Evolutionary conservation across 768 basidiomycete species (phyloP).

Genomic region (Sarcodon sp.): DNA sequence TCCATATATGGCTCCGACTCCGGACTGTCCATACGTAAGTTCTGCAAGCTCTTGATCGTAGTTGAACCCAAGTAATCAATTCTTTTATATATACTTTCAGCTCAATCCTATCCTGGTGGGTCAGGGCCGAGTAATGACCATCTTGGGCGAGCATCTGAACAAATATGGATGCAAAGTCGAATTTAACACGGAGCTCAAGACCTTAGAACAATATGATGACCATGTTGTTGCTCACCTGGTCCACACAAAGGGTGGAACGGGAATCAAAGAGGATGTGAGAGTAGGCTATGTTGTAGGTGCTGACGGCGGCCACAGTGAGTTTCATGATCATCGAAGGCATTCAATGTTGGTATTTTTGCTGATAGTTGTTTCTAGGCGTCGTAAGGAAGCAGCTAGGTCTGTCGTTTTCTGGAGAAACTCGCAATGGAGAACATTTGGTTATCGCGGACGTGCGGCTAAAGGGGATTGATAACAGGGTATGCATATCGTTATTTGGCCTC

Average conservation of each 20-base stretch:
- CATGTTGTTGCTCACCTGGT: conserved; percentile 16
- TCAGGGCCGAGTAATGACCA: conserved; percentile 13
- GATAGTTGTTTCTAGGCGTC: conserved; percentile 13
- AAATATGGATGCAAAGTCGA: conserved; percentile 19
- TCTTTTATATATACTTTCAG: neutral
- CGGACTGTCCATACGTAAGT: conserved; percentile 9
- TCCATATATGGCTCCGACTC: conserved; percentile 1
- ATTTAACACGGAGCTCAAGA: conserved; percentile 18
- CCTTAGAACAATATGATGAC: conserved; percentile 20
- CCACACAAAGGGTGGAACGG: conserved; percentile 11
- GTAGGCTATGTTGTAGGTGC: conserved; percentile 25
- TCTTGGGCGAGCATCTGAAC: conserved; percentile 18
- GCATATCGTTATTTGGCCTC: conserved; percentile 3
- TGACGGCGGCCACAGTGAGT: conserved; percentile 24
- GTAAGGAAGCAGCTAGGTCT: conserved; percentile 27
- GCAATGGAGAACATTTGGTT: conserved; percentile 12
- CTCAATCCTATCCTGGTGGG: neutral
- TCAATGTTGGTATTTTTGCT: neutral
- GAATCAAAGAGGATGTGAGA: conserved; percentile 14
- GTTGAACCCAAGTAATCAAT: neutral
- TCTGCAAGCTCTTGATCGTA: neutral
- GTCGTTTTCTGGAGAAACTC: conserved; percentile 27
- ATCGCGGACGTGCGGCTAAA: conserved; percentile 26
- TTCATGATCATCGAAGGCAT: neutral
- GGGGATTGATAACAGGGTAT: conserved; percentile 16